Percentiles rank a stretch among this genome's conserved stretches.
Conservation (phyloP, 2,329 filamentous ascomycete genomes). For the Colletotrichum noveboracense region DNA sequence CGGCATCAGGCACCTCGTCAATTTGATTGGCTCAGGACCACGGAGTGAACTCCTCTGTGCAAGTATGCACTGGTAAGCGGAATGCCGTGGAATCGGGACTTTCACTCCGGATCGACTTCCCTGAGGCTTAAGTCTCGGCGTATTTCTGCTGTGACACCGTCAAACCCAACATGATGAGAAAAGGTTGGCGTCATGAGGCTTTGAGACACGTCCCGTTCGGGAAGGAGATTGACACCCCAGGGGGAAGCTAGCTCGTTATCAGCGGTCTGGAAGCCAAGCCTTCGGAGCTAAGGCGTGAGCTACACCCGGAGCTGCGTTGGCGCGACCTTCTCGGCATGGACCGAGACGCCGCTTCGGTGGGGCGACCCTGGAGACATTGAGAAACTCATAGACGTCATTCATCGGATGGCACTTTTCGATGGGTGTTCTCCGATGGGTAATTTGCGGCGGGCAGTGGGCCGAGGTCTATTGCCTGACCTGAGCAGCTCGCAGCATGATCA, state of each 20-base stretch:
- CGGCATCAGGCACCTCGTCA: neutral
- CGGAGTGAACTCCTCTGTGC: neutral
- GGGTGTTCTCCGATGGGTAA: neutral
- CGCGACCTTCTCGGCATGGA: neutral
- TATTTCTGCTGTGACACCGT: neutral
- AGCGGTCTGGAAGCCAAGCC: neutral
- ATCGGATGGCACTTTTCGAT: neutral
- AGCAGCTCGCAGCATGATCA: neutral
- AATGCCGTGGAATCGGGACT: neutral
- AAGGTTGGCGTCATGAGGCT: conserved; percentile 10
- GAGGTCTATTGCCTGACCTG: neutral
- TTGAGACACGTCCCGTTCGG: neutral
- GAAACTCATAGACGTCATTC: conserved; percentile 16
- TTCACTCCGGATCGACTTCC: neutral
- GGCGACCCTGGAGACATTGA: neutral
- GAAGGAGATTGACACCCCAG: neutral
- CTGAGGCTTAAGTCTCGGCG: neutral
- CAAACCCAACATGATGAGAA: neutral
- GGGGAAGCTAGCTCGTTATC: conserved; percentile 2
- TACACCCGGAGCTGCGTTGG: neutral
- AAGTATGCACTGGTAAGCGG: neutral
- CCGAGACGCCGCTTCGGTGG: neutral
- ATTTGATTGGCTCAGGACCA: neutral
- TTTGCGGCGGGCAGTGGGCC: neutral
- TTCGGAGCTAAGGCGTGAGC: neutral